Conservation (phyloP, 352 stramenopile species). For the Globisporangium okanoganense region DNA sequence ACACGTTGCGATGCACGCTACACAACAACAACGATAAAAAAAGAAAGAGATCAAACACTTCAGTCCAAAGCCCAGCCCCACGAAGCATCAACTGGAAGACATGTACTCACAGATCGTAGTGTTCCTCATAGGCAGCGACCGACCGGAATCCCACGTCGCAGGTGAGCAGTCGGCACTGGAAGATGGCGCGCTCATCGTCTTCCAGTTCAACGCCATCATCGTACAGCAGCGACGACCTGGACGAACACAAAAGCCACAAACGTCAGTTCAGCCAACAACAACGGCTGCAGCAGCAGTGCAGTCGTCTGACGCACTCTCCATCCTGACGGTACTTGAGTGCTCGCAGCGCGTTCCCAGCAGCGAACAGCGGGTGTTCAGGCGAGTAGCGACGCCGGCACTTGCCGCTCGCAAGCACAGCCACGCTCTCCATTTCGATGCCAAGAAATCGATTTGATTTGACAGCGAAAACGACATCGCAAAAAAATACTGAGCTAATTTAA, state of each 20-base stretch:
- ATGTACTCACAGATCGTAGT: slow-evolving; percentile 51
- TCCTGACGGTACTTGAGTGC: slow-evolving; percentile 42
- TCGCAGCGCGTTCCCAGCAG: slow-evolving; percentile 37
- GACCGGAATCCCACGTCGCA: slow-evolving; percentile 46
- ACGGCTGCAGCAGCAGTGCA: neutral
- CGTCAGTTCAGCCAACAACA: neutral
- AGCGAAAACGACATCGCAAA: neutral
- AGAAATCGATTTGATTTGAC: neutral
- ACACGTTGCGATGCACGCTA: slow-evolving; percentile 41
- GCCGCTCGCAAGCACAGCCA: slow-evolving; percentile 27
- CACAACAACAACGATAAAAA: neutral
- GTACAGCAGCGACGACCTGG: slow-evolving; percentile 6
- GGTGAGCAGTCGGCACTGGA: slow-evolving; percentile 41
- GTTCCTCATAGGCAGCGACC: slow-evolving; percentile 46
- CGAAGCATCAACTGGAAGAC: slow-evolving; percentile 15
- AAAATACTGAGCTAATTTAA: neutral
- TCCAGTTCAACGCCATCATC: neutral
- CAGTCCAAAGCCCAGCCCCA: neutral
- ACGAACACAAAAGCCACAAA: neutral
- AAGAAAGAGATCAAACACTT: neutral
- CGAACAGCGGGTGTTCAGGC: slow-evolving; percentile 47
- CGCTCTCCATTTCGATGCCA: slow-evolving; percentile 23
- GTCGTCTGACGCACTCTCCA: slow-evolving; percentile 16
- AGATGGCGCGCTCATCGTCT: slow-evolving; percentile 9
- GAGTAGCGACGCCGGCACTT: slow-evolving; percentile 50